These are phyloP conservation scores for Aspergillus mulundensis DNA, from an alignment of 495 filamentous ascomycete species.

Conservation along the genomic window DNA sequence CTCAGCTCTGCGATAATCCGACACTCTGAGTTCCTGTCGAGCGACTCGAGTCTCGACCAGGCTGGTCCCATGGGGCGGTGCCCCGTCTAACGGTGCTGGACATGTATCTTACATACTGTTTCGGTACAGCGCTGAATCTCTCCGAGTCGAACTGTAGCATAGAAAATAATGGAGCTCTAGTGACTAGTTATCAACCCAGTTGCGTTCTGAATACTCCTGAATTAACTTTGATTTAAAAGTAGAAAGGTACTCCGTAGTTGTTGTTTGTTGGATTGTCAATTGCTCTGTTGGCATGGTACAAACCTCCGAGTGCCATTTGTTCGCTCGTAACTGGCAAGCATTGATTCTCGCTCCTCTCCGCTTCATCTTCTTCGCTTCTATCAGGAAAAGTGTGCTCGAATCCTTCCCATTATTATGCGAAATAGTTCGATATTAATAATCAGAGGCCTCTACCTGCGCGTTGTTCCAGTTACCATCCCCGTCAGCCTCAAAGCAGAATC, in stretches of 20 bases:
- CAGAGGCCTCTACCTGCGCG: neutral
- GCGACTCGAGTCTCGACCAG: neutral
- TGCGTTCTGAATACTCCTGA: neutral
- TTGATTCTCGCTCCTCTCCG: slow-evolving; percentile 3
- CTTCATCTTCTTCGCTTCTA: slow-evolving; percentile 8
- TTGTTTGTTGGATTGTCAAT: neutral
- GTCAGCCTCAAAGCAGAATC: slow-evolving; percentile 9
- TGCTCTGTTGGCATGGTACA: neutral
- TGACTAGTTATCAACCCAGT: neutral
- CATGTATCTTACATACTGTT: neutral
- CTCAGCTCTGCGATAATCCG: no score
- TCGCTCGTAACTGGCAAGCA: neutral
- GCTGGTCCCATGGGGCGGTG: neutral
- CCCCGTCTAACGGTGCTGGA: neutral
- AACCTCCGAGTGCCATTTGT: neutral
- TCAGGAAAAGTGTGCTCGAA: neutral
- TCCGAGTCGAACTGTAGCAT: neutral
- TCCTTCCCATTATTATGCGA: neutral
- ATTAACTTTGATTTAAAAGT: neutral
- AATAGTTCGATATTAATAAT: neutral
- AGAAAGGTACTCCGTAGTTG: neutral
- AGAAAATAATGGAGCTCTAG: neutral
- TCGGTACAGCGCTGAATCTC: neutral
- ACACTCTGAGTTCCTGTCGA: no score
- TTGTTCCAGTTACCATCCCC: neutral